Evolutionary conservation across 2,329 filamentous ascomycete species (phyloP).

Genomic region (Davidsoniella eucalypti): DNA sequence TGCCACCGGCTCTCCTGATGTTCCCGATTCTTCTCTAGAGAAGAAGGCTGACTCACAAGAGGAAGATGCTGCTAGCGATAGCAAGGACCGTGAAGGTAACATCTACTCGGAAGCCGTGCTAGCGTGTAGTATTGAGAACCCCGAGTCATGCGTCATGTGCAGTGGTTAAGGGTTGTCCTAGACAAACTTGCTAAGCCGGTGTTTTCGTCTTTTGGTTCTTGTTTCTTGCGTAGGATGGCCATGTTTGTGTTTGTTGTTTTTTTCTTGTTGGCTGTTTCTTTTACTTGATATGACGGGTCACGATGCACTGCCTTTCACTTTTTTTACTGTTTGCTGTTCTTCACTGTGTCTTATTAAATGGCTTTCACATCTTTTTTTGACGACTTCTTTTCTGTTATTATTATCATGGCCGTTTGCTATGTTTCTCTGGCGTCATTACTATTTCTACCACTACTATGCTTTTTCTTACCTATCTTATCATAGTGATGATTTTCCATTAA

Average conservation of each 20-base stretch:
- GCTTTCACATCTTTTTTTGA: neutral
- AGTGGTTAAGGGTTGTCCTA: slow-evolving; percentile 48
- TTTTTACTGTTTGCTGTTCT: too few relatives aligned
- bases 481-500: neutral
- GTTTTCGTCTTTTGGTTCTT: neutral
- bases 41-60: slow-evolving; percentile 40
- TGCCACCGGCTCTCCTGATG: slow-evolving; percentile 44
- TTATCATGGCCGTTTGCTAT: neutral
- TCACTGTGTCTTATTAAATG: too few relatives aligned
- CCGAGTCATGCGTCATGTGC: slow-evolving; percentile 92
- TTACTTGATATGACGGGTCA: too few relatives aligned
- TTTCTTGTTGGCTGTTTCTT: too few relatives aligned
- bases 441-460: too few relatives aligned
- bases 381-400: neutral
- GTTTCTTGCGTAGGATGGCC: too few relatives aligned
- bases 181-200: neutral
- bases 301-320: too few relatives aligned
- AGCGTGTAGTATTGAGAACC: slow-evolving; percentile 94
- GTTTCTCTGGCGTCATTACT: neutral
- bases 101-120: slow-evolving; percentile 91
- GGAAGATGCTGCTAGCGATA: slow-evolving; percentile 58
- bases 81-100: slow-evolving; percentile 63
- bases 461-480: neutral
- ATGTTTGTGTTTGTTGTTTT: too few relatives aligned
- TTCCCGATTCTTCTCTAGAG: slow-evolving; percentile 38